Conservation (phyloP, 164 flowering plant genomes). For the Vitis cinerea region DNA sequence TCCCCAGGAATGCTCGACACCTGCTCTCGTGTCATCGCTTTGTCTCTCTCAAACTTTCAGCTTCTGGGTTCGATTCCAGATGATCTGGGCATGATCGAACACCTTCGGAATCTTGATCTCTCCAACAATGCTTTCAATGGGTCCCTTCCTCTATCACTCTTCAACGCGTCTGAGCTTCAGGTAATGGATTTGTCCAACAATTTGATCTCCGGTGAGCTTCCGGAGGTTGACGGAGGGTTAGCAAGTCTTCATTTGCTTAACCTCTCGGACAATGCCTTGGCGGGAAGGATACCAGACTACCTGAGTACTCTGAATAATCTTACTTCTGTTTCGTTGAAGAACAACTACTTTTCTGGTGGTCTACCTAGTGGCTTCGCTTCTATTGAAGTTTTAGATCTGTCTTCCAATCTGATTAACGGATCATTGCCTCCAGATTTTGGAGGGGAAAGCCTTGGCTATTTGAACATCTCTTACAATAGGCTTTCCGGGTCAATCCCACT, state of each 20-base stretch:
- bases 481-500: slow-evolving; percentile 41
- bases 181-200: slow-evolving; percentile 65
- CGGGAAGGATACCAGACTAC: slow-evolving; percentile 58
- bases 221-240: slow-evolving; percentile 36
- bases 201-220: slow-evolving; percentile 61
- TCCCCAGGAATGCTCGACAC: slow-evolving; percentile 8
- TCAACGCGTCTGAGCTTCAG: slow-evolving; percentile 55
- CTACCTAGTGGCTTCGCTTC: slow-evolving; percentile 47
- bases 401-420: slow-evolving; percentile 56
- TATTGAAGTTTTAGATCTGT: slow-evolving; percentile 53
- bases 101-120: slow-evolving; percentile 64
- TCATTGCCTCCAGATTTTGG: slow-evolving; percentile 45
- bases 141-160: slow-evolving; percentile 56
- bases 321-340: slow-evolving; percentile 52
- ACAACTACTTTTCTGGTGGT: slow-evolving; percentile 56
- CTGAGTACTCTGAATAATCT: slow-evolving; percentile 43
- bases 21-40: slow-evolving; percentile 39
- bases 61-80: slow-evolving; percentile 69
- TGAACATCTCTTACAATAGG: slow-evolving; percentile 43
- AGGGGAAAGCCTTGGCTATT: slow-evolving; percentile 25
- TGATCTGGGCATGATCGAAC: slow-evolving; percentile 52
- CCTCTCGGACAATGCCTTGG: slow-evolving; percentile 74
- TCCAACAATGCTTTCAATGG: slow-evolving; percentile 86
- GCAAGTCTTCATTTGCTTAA: slow-evolving; percentile 57
- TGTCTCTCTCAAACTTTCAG: slow-evolving; percentile 59